These are phyloP conservation scores for Sicyos edulis DNA, from an alignment of 306 rosid species.

Conservation along the genomic window DNA sequence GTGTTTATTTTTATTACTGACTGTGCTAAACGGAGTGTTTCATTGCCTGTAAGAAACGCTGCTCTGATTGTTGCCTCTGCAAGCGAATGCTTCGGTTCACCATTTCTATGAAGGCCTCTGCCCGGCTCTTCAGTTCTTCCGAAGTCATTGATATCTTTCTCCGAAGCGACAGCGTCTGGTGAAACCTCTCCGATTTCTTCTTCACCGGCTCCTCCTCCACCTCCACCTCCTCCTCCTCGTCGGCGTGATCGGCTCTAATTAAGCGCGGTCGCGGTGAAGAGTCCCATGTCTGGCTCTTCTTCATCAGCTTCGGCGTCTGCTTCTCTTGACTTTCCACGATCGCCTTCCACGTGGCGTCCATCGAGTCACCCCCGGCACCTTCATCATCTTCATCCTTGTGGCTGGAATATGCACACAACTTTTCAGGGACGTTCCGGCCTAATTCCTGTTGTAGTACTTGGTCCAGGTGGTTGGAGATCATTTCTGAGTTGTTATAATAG, in stretches of 20 bases:
- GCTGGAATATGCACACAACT: slow-evolving; percentile 8
- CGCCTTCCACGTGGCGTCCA: slow-evolving; percentile 53
- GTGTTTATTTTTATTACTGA: too few relatives aligned
- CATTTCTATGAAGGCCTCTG: slow-evolving; percentile 65
- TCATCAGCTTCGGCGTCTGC: slow-evolving; percentile 24
- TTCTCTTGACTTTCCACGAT: slow-evolving; percentile 43
- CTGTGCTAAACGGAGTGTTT: neutral
- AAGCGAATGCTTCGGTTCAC: slow-evolving; percentile 52
- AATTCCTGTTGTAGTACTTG: neutral
- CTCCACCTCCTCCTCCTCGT: slow-evolving; percentile 30
- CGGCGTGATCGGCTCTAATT: slow-evolving; percentile 19
- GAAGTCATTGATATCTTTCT: slow-evolving; percentile 64
- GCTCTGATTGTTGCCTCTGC: slow-evolving; percentile 75
- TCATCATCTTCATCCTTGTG: neutral
- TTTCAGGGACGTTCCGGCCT: too few relatives aligned
- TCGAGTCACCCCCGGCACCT: slow-evolving; percentile 28
- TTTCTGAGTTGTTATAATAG: neutral
- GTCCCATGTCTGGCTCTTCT: slow-evolving; percentile 47
- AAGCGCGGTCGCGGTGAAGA: slow-evolving; percentile 27
- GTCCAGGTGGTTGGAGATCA: neutral
- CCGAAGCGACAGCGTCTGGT: slow-evolving; percentile 42
- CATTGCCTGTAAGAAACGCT: slow-evolving; percentile 31
- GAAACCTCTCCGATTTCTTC: slow-evolving; percentile 47
- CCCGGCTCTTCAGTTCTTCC: slow-evolving; percentile 55
- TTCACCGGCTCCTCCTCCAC: too few relatives aligned